These are phyloP conservation scores for Phanerochaete carnosa DNA, from an alignment of 768 basidiomycete genomes.

Conservation along the genomic window DNA sequence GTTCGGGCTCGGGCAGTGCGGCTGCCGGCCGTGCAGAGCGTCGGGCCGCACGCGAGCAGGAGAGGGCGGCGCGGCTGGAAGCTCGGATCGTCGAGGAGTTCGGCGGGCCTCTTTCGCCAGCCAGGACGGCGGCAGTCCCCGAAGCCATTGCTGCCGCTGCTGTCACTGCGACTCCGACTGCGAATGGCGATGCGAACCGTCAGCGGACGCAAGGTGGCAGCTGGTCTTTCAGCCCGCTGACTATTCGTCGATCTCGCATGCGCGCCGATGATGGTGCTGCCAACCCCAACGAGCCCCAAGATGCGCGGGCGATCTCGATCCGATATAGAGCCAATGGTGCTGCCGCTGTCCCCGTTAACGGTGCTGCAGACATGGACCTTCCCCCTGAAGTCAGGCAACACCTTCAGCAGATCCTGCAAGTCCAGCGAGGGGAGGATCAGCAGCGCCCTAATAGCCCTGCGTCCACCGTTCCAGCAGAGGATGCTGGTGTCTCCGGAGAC, in stretches of 20 bases:
- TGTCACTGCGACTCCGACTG: not conserved
- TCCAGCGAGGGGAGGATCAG: not conserved
- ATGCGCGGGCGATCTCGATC: not conserved
- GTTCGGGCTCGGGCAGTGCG: conserved; percentile 11
- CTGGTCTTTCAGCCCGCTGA: conserved; percentile 11
- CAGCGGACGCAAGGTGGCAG: not conserved
- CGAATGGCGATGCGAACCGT: not conserved
- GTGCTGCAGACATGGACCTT: conserved; percentile 3
- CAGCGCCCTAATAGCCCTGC: not conserved
- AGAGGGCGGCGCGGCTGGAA: conserved; percentile 13
- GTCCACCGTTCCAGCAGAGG: not conserved
- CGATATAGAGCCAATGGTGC: conserved; percentile 1
- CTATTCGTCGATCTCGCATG: conserved; percentile 4
- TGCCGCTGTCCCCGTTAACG: not conserved
- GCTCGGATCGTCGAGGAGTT: conserved; percentile 12
- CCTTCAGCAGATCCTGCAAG: conserved; percentile 6
- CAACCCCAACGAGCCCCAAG: conserved; percentile 4
- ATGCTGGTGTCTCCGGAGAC: not conserved
- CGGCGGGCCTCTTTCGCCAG: not conserved
- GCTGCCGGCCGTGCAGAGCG: conserved; percentile 27
- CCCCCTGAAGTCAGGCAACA: conserved; percentile 9
- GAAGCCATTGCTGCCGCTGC: not conserved
- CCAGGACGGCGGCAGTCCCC: not conserved
- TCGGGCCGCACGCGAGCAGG: conserved; percentile 35
- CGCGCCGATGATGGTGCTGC: conserved; percentile 10